These are phyloP conservation scores for Polychytrium aggregatum DNA, from an alignment of 192 early-diverging fungal genomes.

Conservation along the genomic window DNA sequence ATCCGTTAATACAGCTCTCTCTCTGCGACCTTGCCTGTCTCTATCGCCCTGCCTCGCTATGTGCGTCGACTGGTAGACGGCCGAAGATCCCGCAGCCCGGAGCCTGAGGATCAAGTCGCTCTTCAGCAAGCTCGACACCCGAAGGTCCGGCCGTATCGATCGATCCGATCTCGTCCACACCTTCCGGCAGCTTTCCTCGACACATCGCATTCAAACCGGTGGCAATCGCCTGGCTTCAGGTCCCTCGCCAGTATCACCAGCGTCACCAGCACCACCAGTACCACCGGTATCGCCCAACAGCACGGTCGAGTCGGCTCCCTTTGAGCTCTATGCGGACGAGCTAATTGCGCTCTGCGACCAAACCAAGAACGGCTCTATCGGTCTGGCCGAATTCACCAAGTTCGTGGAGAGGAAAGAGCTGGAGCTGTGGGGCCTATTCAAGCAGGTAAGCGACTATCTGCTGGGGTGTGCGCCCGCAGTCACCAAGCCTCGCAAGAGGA, in stretches of 20 bases:
- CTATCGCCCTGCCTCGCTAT: background rate
- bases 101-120: too few relatives aligned
- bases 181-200: background rate
- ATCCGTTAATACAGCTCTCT: too few relatives aligned
- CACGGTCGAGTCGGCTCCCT: constrained; percentile 5
- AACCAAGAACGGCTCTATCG: constrained; percentile 19
- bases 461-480: background rate
- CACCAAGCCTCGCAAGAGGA: background rate
- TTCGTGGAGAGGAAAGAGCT: constrained; percentile 59
- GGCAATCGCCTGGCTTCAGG: background rate
- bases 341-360: constrained; percentile 22
- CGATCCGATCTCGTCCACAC: background rate
- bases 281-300: background rate
- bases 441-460: constrained; percentile 9
- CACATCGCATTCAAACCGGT: background rate
- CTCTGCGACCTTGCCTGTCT: background rate
- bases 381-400: constrained; percentile 24
- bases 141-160: background rate
- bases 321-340: constrained; percentile 17
- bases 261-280: background rate
- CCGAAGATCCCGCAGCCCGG: too few relatives aligned
- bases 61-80: background rate
- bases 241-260: too few relatives aligned
- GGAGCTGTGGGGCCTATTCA: constrained; percentile 51
- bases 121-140: background rate